Conservation (phyloP, 169 alveolate genomes). For the Cryptosporidium canis region DNA sequence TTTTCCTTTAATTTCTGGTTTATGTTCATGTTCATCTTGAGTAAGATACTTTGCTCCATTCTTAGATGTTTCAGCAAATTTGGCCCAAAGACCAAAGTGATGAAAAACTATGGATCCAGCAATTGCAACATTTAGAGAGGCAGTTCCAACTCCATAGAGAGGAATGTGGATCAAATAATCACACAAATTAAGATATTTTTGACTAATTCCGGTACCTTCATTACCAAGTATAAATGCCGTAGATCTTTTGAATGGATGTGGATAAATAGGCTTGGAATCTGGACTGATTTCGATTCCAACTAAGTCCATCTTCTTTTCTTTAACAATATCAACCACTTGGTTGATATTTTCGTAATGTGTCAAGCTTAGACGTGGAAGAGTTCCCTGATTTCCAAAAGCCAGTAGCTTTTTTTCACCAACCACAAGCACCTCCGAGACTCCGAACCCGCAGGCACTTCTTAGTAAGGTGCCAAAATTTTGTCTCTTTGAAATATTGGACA, state of each 20-base stretch:
- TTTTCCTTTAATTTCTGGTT: neutral
- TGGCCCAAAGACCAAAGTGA: conserved; percentile 89
- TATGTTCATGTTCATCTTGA: neutral
- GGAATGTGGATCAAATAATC: conserved; percentile 90
- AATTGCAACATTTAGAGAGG: conserved; percentile 88
- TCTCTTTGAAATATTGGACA: conserved; percentile 76
- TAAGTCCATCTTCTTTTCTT: conserved; percentile 77
- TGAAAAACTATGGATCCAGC: conserved; percentile 90
- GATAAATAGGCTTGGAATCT: conserved; percentile 81
- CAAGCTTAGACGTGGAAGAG: conserved; percentile 73
- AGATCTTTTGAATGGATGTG: conserved; percentile 84
- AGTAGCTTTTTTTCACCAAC: conserved; percentile 74
- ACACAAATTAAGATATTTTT: conserved; percentile 84
- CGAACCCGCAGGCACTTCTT: conserved; percentile 78
- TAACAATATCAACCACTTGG: conserved; percentile 74
- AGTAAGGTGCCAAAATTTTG: conserved; percentile 78
- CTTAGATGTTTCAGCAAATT: conserved; percentile 72
- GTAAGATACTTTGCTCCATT: conserved; percentile 79
- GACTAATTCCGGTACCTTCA: conserved; percentile 90
- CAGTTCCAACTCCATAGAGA: conserved; percentile 88
- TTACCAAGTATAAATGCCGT: conserved; percentile 90
- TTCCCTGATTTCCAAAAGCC: conserved; percentile 79
- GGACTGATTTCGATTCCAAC: conserved; percentile 88
- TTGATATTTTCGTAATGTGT: conserved; percentile 65
- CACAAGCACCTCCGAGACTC: conserved; percentile 76